Evolutionary conservation across 1,139 yeast genomes (phyloP).

Genomic region (Yamadazyma atmosphaerica): DNA sequence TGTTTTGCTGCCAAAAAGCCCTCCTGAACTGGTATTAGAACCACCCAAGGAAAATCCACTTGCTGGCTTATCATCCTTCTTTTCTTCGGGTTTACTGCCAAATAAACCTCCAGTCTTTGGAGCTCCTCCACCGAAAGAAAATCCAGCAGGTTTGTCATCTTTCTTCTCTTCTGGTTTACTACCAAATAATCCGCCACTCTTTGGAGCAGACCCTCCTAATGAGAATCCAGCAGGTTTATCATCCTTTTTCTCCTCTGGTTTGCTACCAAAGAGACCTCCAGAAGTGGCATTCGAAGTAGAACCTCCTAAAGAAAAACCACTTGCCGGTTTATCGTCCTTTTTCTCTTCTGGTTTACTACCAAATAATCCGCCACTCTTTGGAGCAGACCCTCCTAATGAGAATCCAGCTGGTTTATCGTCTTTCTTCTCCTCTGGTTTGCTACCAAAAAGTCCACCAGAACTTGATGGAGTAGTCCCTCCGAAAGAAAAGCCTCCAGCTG

Average conservation of each 20-base stretch:
- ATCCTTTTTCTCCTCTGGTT: constrained; percentile 12
- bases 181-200: constrained; percentile 19
- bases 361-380: constrained; percentile 16
- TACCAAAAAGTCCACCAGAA: constrained; percentile 6
- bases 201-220: constrained; percentile 1
- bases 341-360: constrained; percentile 21
- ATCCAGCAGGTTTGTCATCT: constrained; percentile 17
- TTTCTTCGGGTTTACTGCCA: constrained; percentile 21
- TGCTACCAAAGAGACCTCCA: constrained; percentile 18
- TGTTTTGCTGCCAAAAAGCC: constrained; percentile 27
- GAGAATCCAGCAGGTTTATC: constrained; percentile 16
- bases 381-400: constrained; percentile 20
- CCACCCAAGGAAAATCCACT: constrained; percentile 26
- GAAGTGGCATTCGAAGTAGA: constrained; percentile 1
- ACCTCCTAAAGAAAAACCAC: constrained; percentile 28
- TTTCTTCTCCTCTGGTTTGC: constrained; percentile 18
- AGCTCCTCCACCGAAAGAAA: constrained; percentile 29
- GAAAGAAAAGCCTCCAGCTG: constrained; percentile 11
- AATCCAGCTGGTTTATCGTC: constrained; percentile 18
- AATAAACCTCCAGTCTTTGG: constrained; percentile 17
- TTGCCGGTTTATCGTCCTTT: constrained; percentile 21
- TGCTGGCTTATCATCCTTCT: constrained; percentile 15
- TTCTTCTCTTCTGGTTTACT: constrained; percentile 14
- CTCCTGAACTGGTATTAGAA: constrained; percentile 19
- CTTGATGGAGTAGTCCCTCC: neutral